Evolutionary conservation across 768 basidiomycete species (phyloP).

Genomic region (Calvatia gigantea): DNA sequence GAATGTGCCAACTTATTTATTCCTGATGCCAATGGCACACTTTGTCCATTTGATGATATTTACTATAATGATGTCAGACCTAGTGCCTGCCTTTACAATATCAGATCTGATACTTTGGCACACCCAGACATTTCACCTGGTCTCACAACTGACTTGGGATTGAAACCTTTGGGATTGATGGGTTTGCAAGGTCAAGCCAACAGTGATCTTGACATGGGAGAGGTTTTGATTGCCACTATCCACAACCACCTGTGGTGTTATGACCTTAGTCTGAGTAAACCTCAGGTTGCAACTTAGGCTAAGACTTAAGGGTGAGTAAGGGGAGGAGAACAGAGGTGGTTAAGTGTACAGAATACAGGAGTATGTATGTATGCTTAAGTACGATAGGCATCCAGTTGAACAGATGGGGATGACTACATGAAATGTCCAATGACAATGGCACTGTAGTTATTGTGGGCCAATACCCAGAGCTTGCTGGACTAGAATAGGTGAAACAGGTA

Average conservation of each 20-base stretch:
- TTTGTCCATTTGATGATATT: conserved; percentile 26
- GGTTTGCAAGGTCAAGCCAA: conserved; percentile 22
- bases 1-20: conserved; percentile 28
- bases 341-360: no score
- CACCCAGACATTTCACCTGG: conserved; percentile 29
- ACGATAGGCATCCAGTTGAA: no score
- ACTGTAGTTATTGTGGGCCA: no score
- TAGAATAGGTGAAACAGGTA: no score
- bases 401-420: no score
- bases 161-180: conserved; percentile 32
- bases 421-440: no score
- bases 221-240: conserved; percentile 39
- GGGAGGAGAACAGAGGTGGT: no score
- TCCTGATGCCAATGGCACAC: conserved; percentile 25
- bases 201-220: conserved; percentile 37
- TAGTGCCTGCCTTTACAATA: conserved; percentile 21
- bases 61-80: conserved; percentile 41
- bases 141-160: conserved; percentile 25
- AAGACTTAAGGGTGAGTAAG: no score
- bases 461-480: no score
- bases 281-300: no score
- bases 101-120: conserved; percentile 20
- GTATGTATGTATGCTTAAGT: no score
- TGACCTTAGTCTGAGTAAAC: no score
- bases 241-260: conserved; percentile 33